A percentile compares a stretch with the other conserved stretches of the same genome.
Conservation (phyloP, 306 rosid genomes). For the Prunus fruticosa region DNA sequence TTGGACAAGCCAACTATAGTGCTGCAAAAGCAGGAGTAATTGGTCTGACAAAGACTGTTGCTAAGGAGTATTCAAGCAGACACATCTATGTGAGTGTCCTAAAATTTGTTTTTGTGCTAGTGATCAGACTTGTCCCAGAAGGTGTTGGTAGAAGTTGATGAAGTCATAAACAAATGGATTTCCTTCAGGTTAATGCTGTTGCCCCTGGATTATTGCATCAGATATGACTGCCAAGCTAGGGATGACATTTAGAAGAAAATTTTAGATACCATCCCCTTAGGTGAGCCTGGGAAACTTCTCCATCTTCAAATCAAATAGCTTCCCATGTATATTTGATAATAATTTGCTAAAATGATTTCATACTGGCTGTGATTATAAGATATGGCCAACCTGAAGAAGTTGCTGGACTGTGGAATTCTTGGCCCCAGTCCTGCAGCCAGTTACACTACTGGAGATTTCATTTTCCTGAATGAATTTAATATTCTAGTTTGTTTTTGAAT, state of each 20-base stretch:
- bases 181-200: slow-evolving; percentile 82
- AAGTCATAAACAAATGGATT: slow-evolving; percentile 18
- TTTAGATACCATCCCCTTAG: slow-evolving; percentile 78
- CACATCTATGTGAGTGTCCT: slow-evolving; percentile 61
- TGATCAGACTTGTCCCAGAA: slow-evolving; percentile 10
- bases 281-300: slow-evolving; percentile 40
- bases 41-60: slow-evolving; percentile 86
- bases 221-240: slow-evolving; percentile 97
- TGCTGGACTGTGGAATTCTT: slow-evolving; percentile 91
- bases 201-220: slow-evolving; percentile 98
- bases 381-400: slow-evolving; percentile 97
- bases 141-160: slow-evolving; percentile 13
- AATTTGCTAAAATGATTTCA: slow-evolving; percentile 17
- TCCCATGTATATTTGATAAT: slow-evolving; percentile 3
- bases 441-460: slow-evolving; percentile 90
- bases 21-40: slow-evolving; percentile 99
- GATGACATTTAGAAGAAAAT: slow-evolving; percentile 80
- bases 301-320: neutral
- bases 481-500: neutral
- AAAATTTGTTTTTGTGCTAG: neutral
- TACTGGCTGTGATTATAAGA: slow-evolving; percentile 39
- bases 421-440: slow-evolving; percentile 85
- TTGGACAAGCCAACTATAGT: slow-evolving; percentile 96
- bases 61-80: slow-evolving; percentile 89
- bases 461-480: neutral